Evolutionary conservation across 768 basidiomycete species (phyloP), one percentile per base, ranked within the genome.

Genomic region (Leccinum disarticulatum): DNA sequence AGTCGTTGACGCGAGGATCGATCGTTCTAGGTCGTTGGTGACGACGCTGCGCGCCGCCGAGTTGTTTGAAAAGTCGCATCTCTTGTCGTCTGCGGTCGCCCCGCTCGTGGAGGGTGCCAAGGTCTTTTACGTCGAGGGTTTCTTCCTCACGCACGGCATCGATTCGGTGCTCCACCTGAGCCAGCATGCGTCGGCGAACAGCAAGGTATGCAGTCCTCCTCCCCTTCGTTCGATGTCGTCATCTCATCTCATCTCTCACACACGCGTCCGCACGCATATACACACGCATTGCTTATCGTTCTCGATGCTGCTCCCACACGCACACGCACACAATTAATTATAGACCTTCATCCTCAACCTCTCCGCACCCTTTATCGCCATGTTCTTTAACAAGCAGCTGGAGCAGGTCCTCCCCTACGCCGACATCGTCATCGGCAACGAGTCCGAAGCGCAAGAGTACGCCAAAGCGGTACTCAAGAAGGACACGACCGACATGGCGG

Each of bases 351-450:
- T 84, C 11, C 75, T 98, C 67, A 99, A 99, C 81, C 83, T 99
- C 67, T 96, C 94, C 9, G 97, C 97, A 3, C 97, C 97, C 17
- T 99, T 98, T 82, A 95, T 99, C 75, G 79, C 91, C 56, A 88
- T 94, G 76, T 96, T 97, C 83, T 98, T 98, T 81, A 82, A 82
- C 59, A 76, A 79, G 3, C 90, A 95, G 71, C 79, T 99, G 17
- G 81, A 93, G 64, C 79, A 90, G 70, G 76, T 98, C 67, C 75
- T 99, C 48, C 88, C 88, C 27, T 88, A 90, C 79, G 84, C 83
- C 61, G 97, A 99, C 75, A 80, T 96, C 74, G 66, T 98, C 73
- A 93, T 99, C 74, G 92, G 92, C n/a, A 98, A 98, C 77, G 96
- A 99, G 79, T 79, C 87, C 41, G 97, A 99, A 75, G 97, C 96